These are phyloP conservation scores for Primulina eburnea DNA, from an alignment of 257 asterid species.

Conservation along the genomic window DNA sequence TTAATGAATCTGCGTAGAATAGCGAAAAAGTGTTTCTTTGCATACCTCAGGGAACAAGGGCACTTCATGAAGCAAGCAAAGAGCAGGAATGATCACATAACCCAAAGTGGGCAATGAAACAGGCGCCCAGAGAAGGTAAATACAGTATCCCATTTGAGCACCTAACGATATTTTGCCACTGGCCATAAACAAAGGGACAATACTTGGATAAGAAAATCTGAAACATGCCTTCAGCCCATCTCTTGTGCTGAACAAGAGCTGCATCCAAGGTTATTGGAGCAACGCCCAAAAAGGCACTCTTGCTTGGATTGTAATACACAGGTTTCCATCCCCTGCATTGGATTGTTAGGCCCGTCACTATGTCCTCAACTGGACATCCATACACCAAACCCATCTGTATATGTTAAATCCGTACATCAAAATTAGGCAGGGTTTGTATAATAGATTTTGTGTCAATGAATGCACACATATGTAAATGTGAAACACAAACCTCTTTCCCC, in stretches of 20 bases:
- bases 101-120: slow-evolving; percentile 49
- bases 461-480: background rate
- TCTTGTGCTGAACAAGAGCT: slow-evolving; percentile 64
- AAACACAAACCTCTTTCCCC: slow-evolving; percentile 63
- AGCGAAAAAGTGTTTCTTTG: background rate
- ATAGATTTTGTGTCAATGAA: background rate
- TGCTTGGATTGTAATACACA: slow-evolving; percentile 54
- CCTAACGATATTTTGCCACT: slow-evolving; percentile 47
- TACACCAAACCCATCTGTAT: slow-evolving; percentile 77
- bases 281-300: slow-evolving; percentile 60
- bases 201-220: slow-evolving; percentile 71
- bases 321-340: slow-evolving; percentile 93
- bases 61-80: slow-evolving; percentile 43
- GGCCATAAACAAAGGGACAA: slow-evolving; percentile 62
- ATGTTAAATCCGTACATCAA: slow-evolving; percentile 8
- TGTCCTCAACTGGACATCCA: slow-evolving; percentile 79
- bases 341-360: slow-evolving; percentile 72
- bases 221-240: slow-evolving; percentile 83
- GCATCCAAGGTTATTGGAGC: slow-evolving; percentile 57
- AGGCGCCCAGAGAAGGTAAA: slow-evolving; percentile 63
- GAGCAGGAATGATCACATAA: slow-evolving; percentile 41
- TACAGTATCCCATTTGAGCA: slow-evolving; percentile 69
- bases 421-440: background rate
- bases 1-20: background rate
- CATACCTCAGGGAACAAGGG: slow-evolving; percentile 59